These are phyloP conservation scores for Fraxinus sp. DNA, from an alignment of 305 asterid genomes.

Conservation along the genomic window DNA sequence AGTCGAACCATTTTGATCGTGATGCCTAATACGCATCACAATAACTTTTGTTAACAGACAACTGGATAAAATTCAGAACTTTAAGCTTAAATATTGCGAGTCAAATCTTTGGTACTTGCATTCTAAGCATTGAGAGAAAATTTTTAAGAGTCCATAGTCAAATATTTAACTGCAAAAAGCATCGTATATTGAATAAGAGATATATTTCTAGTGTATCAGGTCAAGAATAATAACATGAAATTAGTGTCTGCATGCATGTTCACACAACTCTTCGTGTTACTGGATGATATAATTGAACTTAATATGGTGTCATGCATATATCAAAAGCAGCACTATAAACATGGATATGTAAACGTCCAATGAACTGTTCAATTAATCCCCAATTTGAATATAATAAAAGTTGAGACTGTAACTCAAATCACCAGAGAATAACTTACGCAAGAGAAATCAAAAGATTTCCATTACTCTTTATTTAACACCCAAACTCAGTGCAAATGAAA, in stretches of 20 bases:
- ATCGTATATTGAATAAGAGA: not conserved
- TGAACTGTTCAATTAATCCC: not conserved
- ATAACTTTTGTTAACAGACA: not conserved
- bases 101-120: not conserved
- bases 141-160: not conserved
- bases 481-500: not conserved
- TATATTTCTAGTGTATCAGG: not conserved
- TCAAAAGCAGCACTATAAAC: not conserved
- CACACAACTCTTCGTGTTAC: not conserved
- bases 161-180: not conserved
- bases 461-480: not conserved
- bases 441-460: not conserved
- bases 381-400: not conserved
- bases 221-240: not conserved
- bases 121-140: not conserved
- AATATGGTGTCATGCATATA: not conserved
- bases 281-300: not conserved
- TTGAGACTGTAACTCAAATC: not conserved
- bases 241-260: not conserved
- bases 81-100: not conserved
- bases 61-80: not conserved
- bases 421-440: not conserved
- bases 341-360: not conserved
- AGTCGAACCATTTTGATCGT: not conserved
- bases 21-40: not conserved